These are phyloP conservation scores for Curvularia sp. DNA, from an alignment of 2,329 filamentous ascomycete species.

Conservation along the genomic window DNA sequence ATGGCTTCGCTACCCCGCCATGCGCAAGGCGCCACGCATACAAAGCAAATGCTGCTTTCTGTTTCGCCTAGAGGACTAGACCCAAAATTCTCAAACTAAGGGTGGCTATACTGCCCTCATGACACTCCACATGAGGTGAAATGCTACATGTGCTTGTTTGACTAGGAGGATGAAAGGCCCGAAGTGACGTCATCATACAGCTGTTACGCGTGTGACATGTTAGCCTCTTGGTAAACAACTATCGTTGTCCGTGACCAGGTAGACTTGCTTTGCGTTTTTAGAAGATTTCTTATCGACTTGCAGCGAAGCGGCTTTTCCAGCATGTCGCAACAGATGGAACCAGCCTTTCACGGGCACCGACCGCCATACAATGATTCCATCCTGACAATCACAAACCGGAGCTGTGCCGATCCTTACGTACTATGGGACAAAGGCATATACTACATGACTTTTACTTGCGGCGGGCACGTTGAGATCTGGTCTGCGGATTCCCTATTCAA, in stretches of 20 bases:
- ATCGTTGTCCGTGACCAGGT: background rate
- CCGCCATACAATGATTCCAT: slow-evolving; percentile 51
- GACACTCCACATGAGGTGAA: slow-evolving; percentile 14
- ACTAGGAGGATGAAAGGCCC: background rate
- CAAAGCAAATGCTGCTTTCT: background rate
- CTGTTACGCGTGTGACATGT: slow-evolving; percentile 18
- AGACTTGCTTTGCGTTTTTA: background rate
- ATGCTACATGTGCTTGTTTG: background rate
- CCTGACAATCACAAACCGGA: slow-evolving; percentile 52
- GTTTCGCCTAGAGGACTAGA: background rate
- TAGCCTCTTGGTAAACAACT: slow-evolving; percentile 6
- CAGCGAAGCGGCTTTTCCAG: background rate
- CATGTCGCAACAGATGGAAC: slow-evolving; percentile 18
- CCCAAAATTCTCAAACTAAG: background rate
- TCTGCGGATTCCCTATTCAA: slow-evolving; percentile 50
- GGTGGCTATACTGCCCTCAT: slow-evolving; percentile 13
- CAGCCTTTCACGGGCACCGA: slow-evolving; percentile 11
- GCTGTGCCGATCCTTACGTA: slow-evolving; percentile 57
- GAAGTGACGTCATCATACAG: slow-evolving; percentile 26
- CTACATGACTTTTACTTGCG: slow-evolving; percentile 58
- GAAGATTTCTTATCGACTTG: background rate
- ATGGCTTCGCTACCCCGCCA: background rate
- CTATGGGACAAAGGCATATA: slow-evolving; percentile 53
- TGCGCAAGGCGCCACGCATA: background rate
- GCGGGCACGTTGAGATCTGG: slow-evolving; percentile 56